Evolutionary conservation across 306 rosid genomes (phyloP).

Genomic region (Cucumis sativus): Cucumber_9930_V3 NC_026659.2:29055001-29055500

Average conservation of each 20-base stretch:
- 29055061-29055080: neutral
- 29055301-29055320: slow-evolving; percentile 60
- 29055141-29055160: neutral
- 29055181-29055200: neutral
- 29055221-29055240: neutral
- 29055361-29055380: slow-evolving; percentile 55
- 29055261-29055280: neutral
- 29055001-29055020: neutral
- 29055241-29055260: neutral
- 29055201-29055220: neutral
- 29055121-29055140: neutral
- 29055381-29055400: slow-evolving; percentile 82
- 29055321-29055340: slow-evolving; percentile 63
- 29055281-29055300: slow-evolving; percentile 3
- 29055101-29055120: neutral
- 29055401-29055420: slow-evolving; percentile 90
- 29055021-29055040: neutral
- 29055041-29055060: neutral
- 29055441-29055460: slow-evolving; percentile 80
- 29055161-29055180: neutral
- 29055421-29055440: slow-evolving; percentile 83
- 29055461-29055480: slow-evolving; percentile 43
- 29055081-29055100: neutral
- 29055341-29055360: slow-evolving; percentile 69
- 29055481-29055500: neutral